These are phyloP conservation scores for Triangularia verruculosa DNA, from an alignment of 2,329 filamentous ascomycete genomes.

Conservation along the genomic window DNA sequence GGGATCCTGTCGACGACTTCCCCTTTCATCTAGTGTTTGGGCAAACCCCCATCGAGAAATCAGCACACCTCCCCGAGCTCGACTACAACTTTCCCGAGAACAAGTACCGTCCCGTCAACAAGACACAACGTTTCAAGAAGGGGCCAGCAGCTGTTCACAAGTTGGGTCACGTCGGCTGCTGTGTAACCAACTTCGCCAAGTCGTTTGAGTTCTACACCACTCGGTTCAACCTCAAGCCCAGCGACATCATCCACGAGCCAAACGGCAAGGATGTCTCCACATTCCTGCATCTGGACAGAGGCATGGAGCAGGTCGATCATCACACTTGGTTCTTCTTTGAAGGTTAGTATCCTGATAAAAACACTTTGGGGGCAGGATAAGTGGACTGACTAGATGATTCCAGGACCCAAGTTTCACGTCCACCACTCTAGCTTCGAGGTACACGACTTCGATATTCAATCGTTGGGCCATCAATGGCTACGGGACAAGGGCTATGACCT, in stretches of 20 bases:
- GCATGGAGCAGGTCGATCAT: slow-evolving; percentile 47
- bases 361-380: neutral
- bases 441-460: slow-evolving; percentile 59
- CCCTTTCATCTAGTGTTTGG: slow-evolving; percentile 55
- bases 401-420: slow-evolving; percentile 37
- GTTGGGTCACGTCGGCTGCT: slow-evolving; percentile 32
- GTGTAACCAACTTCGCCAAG: slow-evolving; percentile 32
- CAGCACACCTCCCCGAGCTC: slow-evolving; percentile 39
- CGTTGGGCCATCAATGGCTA: slow-evolving; percentile 58
- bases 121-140: slow-evolving; percentile 49
- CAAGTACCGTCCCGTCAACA: slow-evolving; percentile 47
- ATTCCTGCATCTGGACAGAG: slow-evolving; percentile 52
- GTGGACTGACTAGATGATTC: neutral
- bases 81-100: slow-evolving; percentile 44
- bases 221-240: slow-evolving; percentile 33
- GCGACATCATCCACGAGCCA: slow-evolving; percentile 23
- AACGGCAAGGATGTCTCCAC: slow-evolving; percentile 17
- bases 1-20: slow-evolving; percentile 51
- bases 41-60: slow-evolving; percentile 40
- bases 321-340: slow-evolving; percentile 49
- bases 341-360: neutral
- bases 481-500: slow-evolving; percentile 48
- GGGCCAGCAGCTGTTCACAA: slow-evolving; percentile 29
- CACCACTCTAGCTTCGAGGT: slow-evolving; percentile 58
- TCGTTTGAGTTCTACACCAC: slow-evolving; percentile 32